Evolutionary conservation across 176 grass and related monocot genomes (phyloP).

Genomic region (Oryza australiensis): DNA sequence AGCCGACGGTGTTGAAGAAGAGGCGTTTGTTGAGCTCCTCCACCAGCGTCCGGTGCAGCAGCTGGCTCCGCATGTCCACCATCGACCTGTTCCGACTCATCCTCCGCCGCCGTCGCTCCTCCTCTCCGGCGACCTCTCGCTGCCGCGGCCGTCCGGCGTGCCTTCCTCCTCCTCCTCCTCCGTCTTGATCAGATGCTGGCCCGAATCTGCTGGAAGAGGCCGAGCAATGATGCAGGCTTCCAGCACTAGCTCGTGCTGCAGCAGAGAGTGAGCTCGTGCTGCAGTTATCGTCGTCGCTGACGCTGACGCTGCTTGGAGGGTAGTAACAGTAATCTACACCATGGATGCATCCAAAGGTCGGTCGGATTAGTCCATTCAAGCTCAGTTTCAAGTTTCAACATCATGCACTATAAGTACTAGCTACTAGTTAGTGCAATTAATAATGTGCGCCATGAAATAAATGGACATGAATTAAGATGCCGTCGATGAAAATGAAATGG

Average conservation of each 20-base stretch:
- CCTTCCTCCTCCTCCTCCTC: too few relatives aligned
- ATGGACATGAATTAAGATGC: not conserved
- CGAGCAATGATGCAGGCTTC: slow-evolving; percentile 53
- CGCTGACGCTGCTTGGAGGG: slow-evolving; percentile 18
- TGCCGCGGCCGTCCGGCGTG: slow-evolving; percentile 39
- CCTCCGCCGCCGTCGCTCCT: not conserved
- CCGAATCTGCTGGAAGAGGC: slow-evolving; percentile 42
- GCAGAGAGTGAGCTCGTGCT: slow-evolving; percentile 51
- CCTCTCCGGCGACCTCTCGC: slow-evolving; percentile 12
- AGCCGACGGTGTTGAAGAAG: slow-evolving; percentile 93
- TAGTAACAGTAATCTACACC: slow-evolving; percentile 41
- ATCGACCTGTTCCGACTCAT: slow-evolving; percentile 71
- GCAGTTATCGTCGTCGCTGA: slow-evolving; percentile 56
- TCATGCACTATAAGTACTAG: not conserved
- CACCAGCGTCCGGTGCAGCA: slow-evolving; percentile 70
- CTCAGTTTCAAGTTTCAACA: not conserved
- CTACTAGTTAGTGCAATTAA: too few relatives aligned
- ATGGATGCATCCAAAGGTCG: not conserved
- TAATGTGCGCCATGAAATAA: too few relatives aligned
- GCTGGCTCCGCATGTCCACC: slow-evolving; percentile 81
- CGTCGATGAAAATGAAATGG: not conserved
- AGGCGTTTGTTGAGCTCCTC: slow-evolving; percentile 88
- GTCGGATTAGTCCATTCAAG: too few relatives aligned
- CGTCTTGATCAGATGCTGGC: not conserved
- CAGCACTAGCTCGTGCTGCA: not conserved